These are phyloP conservation scores for Umbelopsis isabellina DNA, from an alignment of 192 early-diverging fungal species.

Conservation along the genomic window DNA sequence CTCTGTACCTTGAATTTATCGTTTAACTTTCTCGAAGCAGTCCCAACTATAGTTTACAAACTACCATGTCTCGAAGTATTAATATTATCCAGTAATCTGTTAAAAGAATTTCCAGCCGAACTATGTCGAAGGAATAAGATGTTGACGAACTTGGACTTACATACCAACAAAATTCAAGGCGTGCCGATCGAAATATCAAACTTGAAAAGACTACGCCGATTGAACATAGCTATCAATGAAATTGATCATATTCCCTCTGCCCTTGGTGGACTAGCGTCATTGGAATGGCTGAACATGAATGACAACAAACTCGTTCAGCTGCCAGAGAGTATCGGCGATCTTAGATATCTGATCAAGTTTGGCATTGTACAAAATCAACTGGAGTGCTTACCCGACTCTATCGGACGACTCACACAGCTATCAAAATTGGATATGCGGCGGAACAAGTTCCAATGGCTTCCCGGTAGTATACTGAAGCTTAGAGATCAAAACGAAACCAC, in stretches of 20 bases:
- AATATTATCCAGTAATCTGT: conserved; percentile 44
- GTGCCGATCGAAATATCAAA: conserved; percentile 27
- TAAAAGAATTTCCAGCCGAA: conserved; percentile 30
- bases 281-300: conserved; percentile 56
- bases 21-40: conserved; percentile 40
- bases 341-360: conserved; percentile 48
- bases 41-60: conserved; percentile 33
- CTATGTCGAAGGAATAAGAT: conserved; percentile 38
- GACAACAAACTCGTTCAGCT: conserved; percentile 45
- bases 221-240: conserved; percentile 54
- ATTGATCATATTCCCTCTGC: conserved; percentile 36
- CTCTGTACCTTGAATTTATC: conserved; percentile 45
- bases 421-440: conserved; percentile 50
- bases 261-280: conserved; percentile 34
- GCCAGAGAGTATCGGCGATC: conserved; percentile 38
- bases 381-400: conserved; percentile 33
- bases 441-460: conserved; percentile 46
- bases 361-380: conserved; percentile 52
- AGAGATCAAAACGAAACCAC: conserved; percentile 6
- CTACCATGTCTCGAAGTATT: conserved; percentile 42
- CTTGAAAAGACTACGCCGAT: conserved; percentile 35
- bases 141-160: conserved; percentile 48
- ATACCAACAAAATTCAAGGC: conserved; percentile 42
- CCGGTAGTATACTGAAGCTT: conserved; percentile 29
- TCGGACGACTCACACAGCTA: conserved; percentile 34